These are phyloP conservation scores for Pseudogymnoascus sp. DNA, from an alignment of 2,329 filamentous ascomycete genomes.

Conservation along the genomic window DNA sequence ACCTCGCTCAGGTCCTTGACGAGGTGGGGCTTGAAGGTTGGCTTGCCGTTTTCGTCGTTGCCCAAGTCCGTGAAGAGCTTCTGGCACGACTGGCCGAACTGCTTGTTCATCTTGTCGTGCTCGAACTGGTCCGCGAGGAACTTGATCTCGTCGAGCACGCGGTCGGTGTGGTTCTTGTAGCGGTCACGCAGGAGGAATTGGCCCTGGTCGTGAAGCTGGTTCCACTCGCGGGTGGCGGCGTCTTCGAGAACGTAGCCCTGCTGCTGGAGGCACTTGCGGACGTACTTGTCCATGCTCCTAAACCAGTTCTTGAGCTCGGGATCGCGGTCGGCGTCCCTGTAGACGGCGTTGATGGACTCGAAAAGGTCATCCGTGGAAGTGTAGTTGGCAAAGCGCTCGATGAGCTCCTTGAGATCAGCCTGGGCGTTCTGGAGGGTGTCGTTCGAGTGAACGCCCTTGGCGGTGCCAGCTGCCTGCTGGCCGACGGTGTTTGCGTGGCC, in stretches of 20 bases:
- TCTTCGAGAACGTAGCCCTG: conserved; percentile 88
- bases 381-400: conserved; percentile 93
- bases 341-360: conserved; percentile 75
- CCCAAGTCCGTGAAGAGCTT: conserved; percentile 89
- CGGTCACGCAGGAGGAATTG: conserved; percentile 80
- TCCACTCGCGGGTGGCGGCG: conserved; percentile 70
- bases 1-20: conserved; percentile 81
- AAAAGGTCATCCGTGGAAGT: conserved; percentile 84
- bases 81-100: conserved; percentile 65
- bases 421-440: conserved; percentile 62
- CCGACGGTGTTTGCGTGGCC: conserved; percentile 61
- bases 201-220: conserved; percentile 74
- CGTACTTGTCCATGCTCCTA: conserved; percentile 63
- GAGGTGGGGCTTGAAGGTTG: conserved; percentile 85
- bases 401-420: conserved; percentile 71
- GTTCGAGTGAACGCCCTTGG: conserved; percentile 62
- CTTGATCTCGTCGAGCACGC: conserved; percentile 79
- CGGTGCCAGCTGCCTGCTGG: conserved; percentile 54
- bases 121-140: conserved; percentile 87
- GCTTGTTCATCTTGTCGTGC: conserved; percentile 74
- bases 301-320: conserved; percentile 87
- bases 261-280: conserved; percentile 76
- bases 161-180: conserved; percentile 78
- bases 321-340: conserved; percentile 77
- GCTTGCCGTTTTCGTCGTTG: conserved; percentile 73